A percentile compares a stretch with the other conserved stretches of the same genome.
phyloP scores from a whole-genome alignment of 1,284 basidiomycete genomes.

The Pseudozyma sp. region DNA sequence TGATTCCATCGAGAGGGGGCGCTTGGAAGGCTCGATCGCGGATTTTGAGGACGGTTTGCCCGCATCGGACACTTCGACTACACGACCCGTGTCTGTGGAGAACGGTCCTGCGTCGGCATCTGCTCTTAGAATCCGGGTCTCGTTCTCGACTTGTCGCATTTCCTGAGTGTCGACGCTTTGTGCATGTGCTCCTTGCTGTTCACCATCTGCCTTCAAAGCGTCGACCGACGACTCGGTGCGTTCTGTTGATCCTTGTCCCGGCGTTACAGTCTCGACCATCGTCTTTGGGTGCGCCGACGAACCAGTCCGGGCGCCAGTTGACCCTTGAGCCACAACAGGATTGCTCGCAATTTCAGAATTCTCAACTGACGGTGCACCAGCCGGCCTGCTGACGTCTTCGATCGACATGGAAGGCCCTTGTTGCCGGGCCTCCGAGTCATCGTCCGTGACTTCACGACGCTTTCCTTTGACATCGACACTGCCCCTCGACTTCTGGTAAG shows the following conservation, averaged over 20 bases:
- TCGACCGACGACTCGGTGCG: too few relatives aligned
- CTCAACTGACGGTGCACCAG: neutral
- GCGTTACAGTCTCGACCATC: too few relatives aligned
- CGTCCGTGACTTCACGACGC: conserved; percentile 4
- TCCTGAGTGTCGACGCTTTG: neutral
- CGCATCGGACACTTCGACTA: neutral
- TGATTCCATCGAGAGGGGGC: conserved; percentile 39
- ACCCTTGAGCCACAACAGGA: neutral
- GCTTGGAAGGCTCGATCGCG: conserved; percentile 4
- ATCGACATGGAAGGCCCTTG: neutral
- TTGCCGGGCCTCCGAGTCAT: neutral
- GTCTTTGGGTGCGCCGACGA: too few relatives aligned
- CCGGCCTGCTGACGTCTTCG: neutral
- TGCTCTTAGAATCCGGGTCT: neutral
- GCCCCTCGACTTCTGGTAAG: neutral
- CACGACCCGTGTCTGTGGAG: conserved; percentile 6
- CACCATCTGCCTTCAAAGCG: neutral
- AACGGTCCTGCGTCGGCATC: conserved; percentile 3
- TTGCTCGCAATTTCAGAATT: neutral
- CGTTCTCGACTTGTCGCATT: neutral
- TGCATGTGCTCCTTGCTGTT: neutral
- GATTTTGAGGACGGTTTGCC: neutral
- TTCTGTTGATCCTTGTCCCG: too few relatives aligned
- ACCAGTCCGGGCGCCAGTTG: too few relatives aligned
- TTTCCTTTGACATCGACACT: conserved; percentile 17